Conservation (phyloP, 805 yeast genomes). For the Saturnispora besseyi region DNA sequence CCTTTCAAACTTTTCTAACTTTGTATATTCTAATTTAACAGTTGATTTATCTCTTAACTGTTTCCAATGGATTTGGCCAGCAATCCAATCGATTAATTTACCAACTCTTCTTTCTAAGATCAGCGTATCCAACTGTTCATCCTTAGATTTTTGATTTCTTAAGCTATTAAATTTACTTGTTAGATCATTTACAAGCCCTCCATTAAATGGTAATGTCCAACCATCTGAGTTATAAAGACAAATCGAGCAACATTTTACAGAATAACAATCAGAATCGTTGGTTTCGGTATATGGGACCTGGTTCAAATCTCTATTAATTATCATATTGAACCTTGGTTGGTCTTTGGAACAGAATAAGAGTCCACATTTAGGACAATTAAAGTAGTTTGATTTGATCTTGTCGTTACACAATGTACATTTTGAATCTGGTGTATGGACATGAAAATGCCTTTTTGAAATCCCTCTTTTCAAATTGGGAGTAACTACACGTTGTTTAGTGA, state of each 20-base stretch:
- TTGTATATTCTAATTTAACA: slow-evolving; percentile 6
- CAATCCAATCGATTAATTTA: slow-evolving; percentile 51
- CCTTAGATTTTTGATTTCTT: slow-evolving; percentile 37
- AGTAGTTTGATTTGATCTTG: slow-evolving; percentile 29
- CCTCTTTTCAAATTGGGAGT: neutral
- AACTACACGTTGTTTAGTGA: neutral
- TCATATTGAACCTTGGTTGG: slow-evolving; percentile 25
- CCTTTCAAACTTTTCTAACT: slow-evolving; percentile 33
- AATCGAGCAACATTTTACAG: slow-evolving; percentile 59
- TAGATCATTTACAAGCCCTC: slow-evolving; percentile 20
- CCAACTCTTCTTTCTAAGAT: slow-evolving; percentile 40
- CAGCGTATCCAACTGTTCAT: slow-evolving; percentile 15
- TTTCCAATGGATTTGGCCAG: slow-evolving; percentile 24
- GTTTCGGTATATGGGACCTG: slow-evolving; percentile 72
- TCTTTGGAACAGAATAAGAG: neutral
- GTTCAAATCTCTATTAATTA: slow-evolving; percentile 46
- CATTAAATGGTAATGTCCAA: slow-evolving; percentile 28
- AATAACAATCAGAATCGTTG: slow-evolving; percentile 44
- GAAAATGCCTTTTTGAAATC: slow-evolving; percentile 2
- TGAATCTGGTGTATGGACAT: slow-evolving; percentile 1
- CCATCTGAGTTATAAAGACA: slow-evolving; percentile 56
- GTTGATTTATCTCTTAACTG: neutral
- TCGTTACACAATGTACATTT: slow-evolving; percentile 68
- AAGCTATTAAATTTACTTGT: slow-evolving; percentile 24
- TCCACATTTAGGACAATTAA: slow-evolving; percentile 30